Evolutionary conservation across 345 rosid genomes (phyloP), one percentile per base, ranked within the genome.

Genomic region (Populus deltoides): DNA sequence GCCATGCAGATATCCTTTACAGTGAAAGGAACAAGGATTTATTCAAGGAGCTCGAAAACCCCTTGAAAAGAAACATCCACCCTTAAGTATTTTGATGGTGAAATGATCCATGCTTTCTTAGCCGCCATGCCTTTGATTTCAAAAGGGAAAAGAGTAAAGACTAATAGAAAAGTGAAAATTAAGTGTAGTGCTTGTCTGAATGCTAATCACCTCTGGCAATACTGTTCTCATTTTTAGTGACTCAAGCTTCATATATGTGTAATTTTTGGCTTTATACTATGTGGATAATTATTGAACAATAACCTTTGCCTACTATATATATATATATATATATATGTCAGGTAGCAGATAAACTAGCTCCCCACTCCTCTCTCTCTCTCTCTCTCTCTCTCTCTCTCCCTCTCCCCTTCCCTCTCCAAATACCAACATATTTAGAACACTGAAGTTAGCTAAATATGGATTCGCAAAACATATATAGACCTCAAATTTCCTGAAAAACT

Each of bases 251-350:
- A 27, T 82, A 68, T 68, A 68, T 67, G 61, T 27, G 17, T 3
- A 67, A 45, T 13, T 57, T 81, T 81, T 81, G 85, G 86, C 80
- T 49, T 65, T 76, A 73, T 17, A 36, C 61, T 38, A 24, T 38
- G 9, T 33, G 75, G 74, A 69, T 75, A 79, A 74, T 49, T 75
- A 63, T 76, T 83, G 76, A 79, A 33, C 6, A 33, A 33, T 6
- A 33, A 77, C 51, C 55, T 76, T 74, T 71, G 62, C 57, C 45
- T 41, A 1, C 13, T 41, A 10, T 41, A 8, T 39, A 6, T 36
- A 0, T 31, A 3, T 29, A 29, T 29, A 63, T 72, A 53, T 81
- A 66, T 75, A 25, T 77, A n/a, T n/a, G n/a, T n/a, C 74, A 59
- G 66, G 73, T 49, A 45, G 68, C 47, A 63, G 74, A 76, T 79